Evolutionary conservation across 345 rosid species (phyloP), one percentile per base, ranked within the genome.

Genomic region (Pistacia vera): DNA sequence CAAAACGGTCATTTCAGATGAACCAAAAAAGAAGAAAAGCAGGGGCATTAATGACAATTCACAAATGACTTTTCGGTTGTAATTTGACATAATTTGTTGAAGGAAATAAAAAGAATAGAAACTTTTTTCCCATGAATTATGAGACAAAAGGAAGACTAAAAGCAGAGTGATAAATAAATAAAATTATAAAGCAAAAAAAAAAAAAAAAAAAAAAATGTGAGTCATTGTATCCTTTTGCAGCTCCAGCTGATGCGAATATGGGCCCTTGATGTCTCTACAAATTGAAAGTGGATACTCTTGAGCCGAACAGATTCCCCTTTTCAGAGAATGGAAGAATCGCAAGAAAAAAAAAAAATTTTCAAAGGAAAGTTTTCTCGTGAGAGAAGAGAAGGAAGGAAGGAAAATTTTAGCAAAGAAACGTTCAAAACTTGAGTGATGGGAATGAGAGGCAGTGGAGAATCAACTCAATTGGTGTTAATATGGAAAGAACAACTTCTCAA

Each of bases 211-310:
- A 35, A 36, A 36, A 2, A 11, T 17, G 13, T 56, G 76, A 62
- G 60, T 62, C 76, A 63, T 63, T 49, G 52, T 62, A 59, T 20
- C 30, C 33, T 30, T 30, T 73, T 46, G 36, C 48, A 61, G 76
- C 68, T 18, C n/a, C 6, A 61, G 60, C 48, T 11, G 60, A 51
- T 63, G 76, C 38, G n/a, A 10, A 35, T 35, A 18, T 30, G 76
- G 68, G 61, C 69, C 76, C 69, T 33, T 16, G 20, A 63, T 73
- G 62, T 63, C 61, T 30, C n/a, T 25, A 36, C 4, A 35, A 14
- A 8, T 59, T 51, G 9, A 12, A 64, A 64, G 38, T 28, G 60
- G 46, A 30, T 30, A 68, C 46, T 46, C 25, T 72, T 4, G 51
- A 20, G 4, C 18, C 33, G 35, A 62, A 17, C 30, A 51, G 69